Evolutionary conservation across 805 yeast species (phyloP).

Genomic region (Wickerhamiella lipophila): DNA sequence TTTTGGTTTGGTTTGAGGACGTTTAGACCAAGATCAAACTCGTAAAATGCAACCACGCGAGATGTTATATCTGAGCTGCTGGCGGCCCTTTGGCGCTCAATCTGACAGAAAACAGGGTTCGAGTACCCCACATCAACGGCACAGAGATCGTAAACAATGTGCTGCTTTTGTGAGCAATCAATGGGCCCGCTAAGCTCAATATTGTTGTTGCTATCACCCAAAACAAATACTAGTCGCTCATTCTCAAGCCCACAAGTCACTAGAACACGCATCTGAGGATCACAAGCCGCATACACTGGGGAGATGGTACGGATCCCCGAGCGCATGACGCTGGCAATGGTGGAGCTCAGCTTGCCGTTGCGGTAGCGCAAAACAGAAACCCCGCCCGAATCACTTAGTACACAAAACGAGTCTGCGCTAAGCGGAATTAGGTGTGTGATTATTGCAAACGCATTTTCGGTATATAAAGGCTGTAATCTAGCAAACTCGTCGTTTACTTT

Average conservation of each 20-base stretch:
- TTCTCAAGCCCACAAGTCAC: conserved; percentile 62
- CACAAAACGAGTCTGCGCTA: background rate
- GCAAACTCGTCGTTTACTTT: conserved; percentile 46
- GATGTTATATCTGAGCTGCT: conserved; percentile 1
- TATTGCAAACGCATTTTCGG: conserved; percentile 44
- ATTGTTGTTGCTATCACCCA: too few species aligned
- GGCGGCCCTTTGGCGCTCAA: conserved; percentile 45
- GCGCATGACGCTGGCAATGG: conserved; percentile 1
- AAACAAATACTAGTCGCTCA: conserved; percentile 55
- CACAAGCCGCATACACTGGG: conserved; percentile 62
- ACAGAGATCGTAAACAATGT: conserved; percentile 40
- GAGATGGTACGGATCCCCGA: conserved; percentile 61
- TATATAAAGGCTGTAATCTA: conserved; percentile 33
- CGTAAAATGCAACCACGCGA: conserved; percentile 50
- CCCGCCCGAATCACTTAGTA: conserved; percentile 3
- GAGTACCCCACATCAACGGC: conserved; percentile 67
- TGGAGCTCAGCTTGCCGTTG: background rate
- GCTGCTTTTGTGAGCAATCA: conserved; percentile 44
- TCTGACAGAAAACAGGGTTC: conserved; percentile 72
- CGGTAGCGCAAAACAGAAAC: background rate
- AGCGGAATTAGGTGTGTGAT: conserved; percentile 35
- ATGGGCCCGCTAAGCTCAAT: conserved; percentile 56
- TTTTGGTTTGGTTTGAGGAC: conserved; percentile 34
- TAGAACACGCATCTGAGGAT: conserved; percentile 58
- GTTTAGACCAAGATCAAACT: conserved; percentile 75